Percentiles rank a stretch among this genome's conserved stretches.
phyloP scores from a whole-genome alignment of 164 flowering plant genomes.

The Aristolochia californica region DNA sequence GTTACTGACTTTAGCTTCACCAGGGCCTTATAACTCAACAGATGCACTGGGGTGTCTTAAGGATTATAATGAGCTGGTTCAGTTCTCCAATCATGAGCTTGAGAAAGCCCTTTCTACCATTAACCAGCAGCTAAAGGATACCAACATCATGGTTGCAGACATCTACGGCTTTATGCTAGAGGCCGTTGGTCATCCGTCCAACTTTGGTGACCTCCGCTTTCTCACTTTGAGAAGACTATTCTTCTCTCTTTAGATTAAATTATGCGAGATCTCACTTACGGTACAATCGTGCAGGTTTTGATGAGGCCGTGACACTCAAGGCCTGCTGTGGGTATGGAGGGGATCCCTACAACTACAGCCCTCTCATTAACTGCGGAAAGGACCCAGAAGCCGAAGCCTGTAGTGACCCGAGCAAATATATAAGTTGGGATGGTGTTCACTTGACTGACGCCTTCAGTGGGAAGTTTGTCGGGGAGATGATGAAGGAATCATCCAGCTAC shows the following conservation, averaged over 20 bases:
- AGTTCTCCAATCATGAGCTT: conserved; percentile 10
- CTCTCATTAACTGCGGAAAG: conserved; percentile 10
- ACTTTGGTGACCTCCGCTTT: conserved; percentile 6
- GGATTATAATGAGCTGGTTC: conserved; percentile 14
- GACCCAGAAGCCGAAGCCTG: conserved; percentile 15
- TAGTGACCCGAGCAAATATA: conserved; percentile 13
- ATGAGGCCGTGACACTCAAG: conserved; percentile 12
- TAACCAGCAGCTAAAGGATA: conserved; percentile 1
- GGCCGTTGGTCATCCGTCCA: conserved; percentile 9
- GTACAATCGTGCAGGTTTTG: conserved; percentile 12
- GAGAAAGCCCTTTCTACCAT: conserved; percentile 6
- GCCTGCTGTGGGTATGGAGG: conserved; percentile 19
- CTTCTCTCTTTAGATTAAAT: not conserved
- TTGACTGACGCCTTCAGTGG: conserved; percentile 15
- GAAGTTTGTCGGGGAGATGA: conserved; percentile 13
- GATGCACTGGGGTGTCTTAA: conserved; percentile 16
- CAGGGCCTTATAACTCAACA: conserved; percentile 16
- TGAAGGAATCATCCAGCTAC: conserved; percentile 6
- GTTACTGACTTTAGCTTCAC: conserved; percentile 6
- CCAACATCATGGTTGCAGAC: conserved; percentile 9
- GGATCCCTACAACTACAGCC: conserved; percentile 15
- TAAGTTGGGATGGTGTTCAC: conserved; percentile 20
- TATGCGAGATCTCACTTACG: not conserved
- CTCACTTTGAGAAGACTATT: not conserved
- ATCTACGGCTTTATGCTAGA: conserved; percentile 10